Evolutionary conservation across 495 filamentous ascomycete genomes (phyloP), one percentile per base, ranked within the genome.

Genomic region (Articulospora tetracladia): DNA sequence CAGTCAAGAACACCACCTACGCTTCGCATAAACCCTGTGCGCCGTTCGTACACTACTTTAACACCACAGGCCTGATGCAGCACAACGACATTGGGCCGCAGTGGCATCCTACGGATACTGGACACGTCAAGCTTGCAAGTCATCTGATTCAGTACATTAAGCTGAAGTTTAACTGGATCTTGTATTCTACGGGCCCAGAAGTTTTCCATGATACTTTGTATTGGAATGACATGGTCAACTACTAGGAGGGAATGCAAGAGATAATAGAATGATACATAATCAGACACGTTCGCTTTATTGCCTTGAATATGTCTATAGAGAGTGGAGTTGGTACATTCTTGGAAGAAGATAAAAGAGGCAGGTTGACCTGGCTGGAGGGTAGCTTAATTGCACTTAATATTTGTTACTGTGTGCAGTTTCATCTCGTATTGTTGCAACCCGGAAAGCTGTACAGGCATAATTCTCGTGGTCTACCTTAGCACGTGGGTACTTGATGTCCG

Each of bases 41-140:
- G 36, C 76, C 80, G 0, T 89, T 85, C 55, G 84, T 90, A 26
- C 81, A 87, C 70, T 85, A 85, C 63, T 89, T 89, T 69, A 82
- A 86, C 67, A 88, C 84, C 1, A 81, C 75, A 17, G 86, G 86
- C 2, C 83, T 88, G 28, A 59, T 90, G 61, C 84, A 88, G 65
- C 85, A 90, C 62, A 88, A 88, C 57, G 86, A 88, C 64, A 85
- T 87, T 55, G 81, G 74, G 3, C 86, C 85, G 13, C 73, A 75
- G 65, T 85, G 74, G 61, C 86, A 90, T 59, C 85, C 83, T 0
- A 88, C 85, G 0, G 85, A 89, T 62, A 79, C 87, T 12, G 85
- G 86, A 0, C 83, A 86, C 53, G 76, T 89, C 68, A 89, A 89
- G 62, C 69, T 89, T 1, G 84, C 86, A 1, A 86, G 84, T 61